Base-by-base conservation (phyloP, 2,329 filamentous ascomycete genomes). In the Claviceps purpurea region DNA sequence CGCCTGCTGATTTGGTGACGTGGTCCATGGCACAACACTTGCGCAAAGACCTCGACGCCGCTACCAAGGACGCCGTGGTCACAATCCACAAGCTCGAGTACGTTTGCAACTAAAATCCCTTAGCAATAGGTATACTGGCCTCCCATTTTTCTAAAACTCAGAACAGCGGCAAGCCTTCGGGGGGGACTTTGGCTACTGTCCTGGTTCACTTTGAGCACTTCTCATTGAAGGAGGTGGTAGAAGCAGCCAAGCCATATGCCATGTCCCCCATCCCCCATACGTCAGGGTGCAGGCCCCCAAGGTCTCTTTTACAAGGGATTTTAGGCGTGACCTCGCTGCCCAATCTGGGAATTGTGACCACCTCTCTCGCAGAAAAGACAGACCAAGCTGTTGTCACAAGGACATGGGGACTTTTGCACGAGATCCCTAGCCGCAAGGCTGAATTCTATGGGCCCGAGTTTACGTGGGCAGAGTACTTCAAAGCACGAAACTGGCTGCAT, bases 151-250 rank as follows among this genome's bases (percentile, higher is more conserved):
- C 20, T 46, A n/a, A 39, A 42, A 50, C 22, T 34, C 26, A 49
- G 10, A 38, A 16, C 40, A 64, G 62, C 30, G 56, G 59, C 51
- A 59, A 66, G 1, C 75, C 79, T 2, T 85, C 81, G 1, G 82
- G 82, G n/a, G 82, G 82, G 47, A 84, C 86, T 2, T 67, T 90
- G 4, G 74, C 78, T 38, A 89, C 88, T 0, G 70, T 82, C 4
- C 65, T 96, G 14, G 75, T 64, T 47, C 57, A 81, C 22, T 71
- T 81, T 52, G 79, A 84, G 26, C 64, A 66, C 46, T 81, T 75
- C 60, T 67, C 68, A 22, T 49, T 77, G 18, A 66, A 70, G 47
- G 69, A 82, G 50, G 57, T 84, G 5, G 61, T 60, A 14, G 67
- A 65, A 3, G 67, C 75, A 2, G 62, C 68, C 51, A 62, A 64